phyloP scores from a whole-genome alignment of 2,329 filamentous ascomycete genomes.

The Ophiognomonia clavigignenti-juglandacearum region DNA sequence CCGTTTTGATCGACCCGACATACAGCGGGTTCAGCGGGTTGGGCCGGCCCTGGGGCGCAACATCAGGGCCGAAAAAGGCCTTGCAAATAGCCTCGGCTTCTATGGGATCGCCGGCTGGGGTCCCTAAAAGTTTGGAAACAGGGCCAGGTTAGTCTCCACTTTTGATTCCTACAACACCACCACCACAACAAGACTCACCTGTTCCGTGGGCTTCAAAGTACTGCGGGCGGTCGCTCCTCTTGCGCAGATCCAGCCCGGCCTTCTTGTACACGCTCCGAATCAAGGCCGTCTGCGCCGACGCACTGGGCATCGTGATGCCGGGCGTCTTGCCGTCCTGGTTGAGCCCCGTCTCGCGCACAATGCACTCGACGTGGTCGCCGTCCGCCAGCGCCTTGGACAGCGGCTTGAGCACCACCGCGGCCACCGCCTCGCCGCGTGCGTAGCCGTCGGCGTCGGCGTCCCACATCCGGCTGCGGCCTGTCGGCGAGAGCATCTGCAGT shows the following conservation, averaged over 20 bases:
- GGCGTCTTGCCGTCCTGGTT: slow-evolving; percentile 40
- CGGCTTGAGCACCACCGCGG: slow-evolving; percentile 40
- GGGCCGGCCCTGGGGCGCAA: background rate
- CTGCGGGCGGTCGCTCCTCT: slow-evolving; percentile 23
- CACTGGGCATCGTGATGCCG: slow-evolving; percentile 45
- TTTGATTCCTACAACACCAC: no score
- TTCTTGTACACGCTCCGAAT: slow-evolving; percentile 33
- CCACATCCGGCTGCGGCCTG: slow-evolving; percentile 34
- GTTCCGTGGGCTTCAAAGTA: slow-evolving; percentile 37
- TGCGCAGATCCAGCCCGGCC: slow-evolving; percentile 31
- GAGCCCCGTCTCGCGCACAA: slow-evolving; percentile 36
- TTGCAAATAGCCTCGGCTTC: slow-evolving; percentile 28
- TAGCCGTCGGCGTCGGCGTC: slow-evolving; percentile 45
- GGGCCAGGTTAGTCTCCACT: background rate
- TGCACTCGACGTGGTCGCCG: slow-evolving; percentile 32
- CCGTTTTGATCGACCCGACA: slow-evolving; percentile 27
- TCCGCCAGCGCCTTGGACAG: slow-evolving; percentile 39
- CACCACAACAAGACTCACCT: no score
- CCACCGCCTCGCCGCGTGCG: slow-evolving; percentile 45
- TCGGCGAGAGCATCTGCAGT: slow-evolving; percentile 32
- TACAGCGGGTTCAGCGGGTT: background rate
- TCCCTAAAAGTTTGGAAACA: slow-evolving; percentile 6
- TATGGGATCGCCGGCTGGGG: slow-evolving; percentile 19
- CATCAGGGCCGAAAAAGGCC: background rate
- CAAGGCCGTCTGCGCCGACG: slow-evolving; percentile 31